Conservation (phyloP, 2,329 filamentous ascomycete genomes). For the Phialophora verrucosa region DNA sequence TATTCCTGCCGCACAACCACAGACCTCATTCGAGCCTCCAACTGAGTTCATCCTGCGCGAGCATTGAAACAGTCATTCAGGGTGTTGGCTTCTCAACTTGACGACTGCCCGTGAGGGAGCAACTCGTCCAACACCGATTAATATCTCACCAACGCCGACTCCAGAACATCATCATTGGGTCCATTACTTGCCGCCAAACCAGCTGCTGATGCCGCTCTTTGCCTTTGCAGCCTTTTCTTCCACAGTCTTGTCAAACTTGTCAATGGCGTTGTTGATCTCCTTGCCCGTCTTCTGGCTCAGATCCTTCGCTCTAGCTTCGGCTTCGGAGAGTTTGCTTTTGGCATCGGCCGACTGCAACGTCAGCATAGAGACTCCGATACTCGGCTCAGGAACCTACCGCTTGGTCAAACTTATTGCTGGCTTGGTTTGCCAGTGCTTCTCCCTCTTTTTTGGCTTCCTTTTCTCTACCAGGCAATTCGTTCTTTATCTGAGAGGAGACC, state of each 20-base stretch:
- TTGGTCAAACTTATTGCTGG: conserved; percentile 70
- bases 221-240: conserved; percentile 79
- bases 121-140: conserved; percentile 4
- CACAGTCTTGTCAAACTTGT: conserved; percentile 82
- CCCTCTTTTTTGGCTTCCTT: conserved; percentile 69
- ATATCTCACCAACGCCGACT: conserved; percentile 27
- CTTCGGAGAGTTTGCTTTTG: conserved; percentile 62
- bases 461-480: conserved; percentile 66
- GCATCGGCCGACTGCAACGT: conserved; percentile 46
- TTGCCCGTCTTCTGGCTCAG: conserved; percentile 67
- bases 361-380: conserved; percentile 8
- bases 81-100: conserved; percentile 9
- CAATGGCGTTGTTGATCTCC: conserved; percentile 62
- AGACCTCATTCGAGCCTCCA: not conserved
- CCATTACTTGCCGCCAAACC: conserved; percentile 69
- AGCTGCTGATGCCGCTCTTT: conserved; percentile 81
- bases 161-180: conserved; percentile 7
- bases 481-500: conserved; percentile 69
- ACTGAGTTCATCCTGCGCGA: not conserved
- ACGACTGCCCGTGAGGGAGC: not conserved
- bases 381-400: conserved; percentile 60
- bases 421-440: conserved; percentile 65
- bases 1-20: not conserved
- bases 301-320: conserved; percentile 68
- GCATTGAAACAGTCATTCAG: not conserved